Percentiles rank a stretch among this genome's conserved stretches.
These are phyloP conservation scores for Neocallimastix lanati DNA, from an alignment of 192 early-diverging fungal genomes.

Conservation along the genomic window DNA sequence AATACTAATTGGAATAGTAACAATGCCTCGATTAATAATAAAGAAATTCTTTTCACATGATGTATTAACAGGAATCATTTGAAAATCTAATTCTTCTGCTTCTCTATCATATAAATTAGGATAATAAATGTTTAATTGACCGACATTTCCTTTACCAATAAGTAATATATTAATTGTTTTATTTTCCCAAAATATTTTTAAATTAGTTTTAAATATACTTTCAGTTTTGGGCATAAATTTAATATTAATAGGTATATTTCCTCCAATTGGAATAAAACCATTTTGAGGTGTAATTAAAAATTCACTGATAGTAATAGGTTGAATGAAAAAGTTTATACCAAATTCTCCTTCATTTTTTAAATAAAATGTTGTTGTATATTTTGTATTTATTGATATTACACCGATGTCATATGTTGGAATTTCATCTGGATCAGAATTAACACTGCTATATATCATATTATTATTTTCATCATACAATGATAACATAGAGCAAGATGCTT, in stretches of 20 bases:
- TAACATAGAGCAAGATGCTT: conserved; percentile 15
- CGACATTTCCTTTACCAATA: conserved; percentile 14
- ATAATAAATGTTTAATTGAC: conserved; percentile 29
- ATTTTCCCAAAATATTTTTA: conserved; percentile 23
- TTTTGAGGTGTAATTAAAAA: conserved; percentile 29
- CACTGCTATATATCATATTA: conserved; percentile 6
- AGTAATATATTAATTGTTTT: conserved; percentile 8
- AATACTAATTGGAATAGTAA: conserved; percentile 18
- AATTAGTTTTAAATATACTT: conserved; percentile 16
- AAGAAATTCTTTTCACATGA: conserved; percentile 33
- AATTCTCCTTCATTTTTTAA: conserved; percentile 34
- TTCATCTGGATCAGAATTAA: neutral
- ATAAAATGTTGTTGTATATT: conserved; percentile 14
- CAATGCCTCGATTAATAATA: conserved; percentile 32
- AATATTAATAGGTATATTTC: conserved; percentile 15
- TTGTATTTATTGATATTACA: conserved; percentile 28
- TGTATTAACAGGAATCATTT: conserved; percentile 40
- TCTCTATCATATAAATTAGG: conserved; percentile 20
- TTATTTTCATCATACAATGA: conserved; percentile 10
- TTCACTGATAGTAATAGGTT: conserved; percentile 30
- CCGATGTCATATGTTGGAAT: conserved; percentile 20
- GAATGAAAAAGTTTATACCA: conserved; percentile 32
- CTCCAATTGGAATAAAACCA: conserved; percentile 25
- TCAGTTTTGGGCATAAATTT: conserved; percentile 31
- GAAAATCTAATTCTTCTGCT: conserved; percentile 28